Base-by-base conservation (phyloP, 202 grass and related monocot genomes). In the Schoenoplectus tabernaemontani region DNA sequence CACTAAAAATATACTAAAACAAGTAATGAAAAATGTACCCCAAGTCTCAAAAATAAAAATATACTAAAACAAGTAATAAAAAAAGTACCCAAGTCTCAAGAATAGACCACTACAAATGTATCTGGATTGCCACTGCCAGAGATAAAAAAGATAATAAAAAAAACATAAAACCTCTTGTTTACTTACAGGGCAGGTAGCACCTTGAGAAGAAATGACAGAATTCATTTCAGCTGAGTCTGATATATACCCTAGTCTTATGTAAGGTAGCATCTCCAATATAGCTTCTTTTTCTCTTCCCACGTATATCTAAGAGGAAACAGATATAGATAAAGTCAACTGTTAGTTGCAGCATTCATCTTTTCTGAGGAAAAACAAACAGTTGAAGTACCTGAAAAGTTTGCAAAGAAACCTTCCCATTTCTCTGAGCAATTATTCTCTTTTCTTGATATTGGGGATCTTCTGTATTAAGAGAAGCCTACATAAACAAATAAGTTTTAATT, bases 361-460 rank as follows among this genome's bases (percentile, higher is more conserved):
- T 26, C 17, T 22, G 67, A 81, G 8, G 60, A 20, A 46, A n/a
- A 70, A 81, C 59, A 28, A 32, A 76, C 10, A 66, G 70, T 41
- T 65, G 41, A 79, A 60, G 62, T 78, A 98, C 96, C 65, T 80
- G 88, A 87, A 98, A 98, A 86, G 83, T 87, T 98, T 98, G 95
- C 77, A 98, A 87, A 85, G 95, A 86, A 33, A 89, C 84, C 61
- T 92, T 98, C 44, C 95, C 95, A 77, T 98, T 98, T 86, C 88
- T 90, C 82, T 98, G 95, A 91, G 89, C 95, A 77, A 98, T 90
- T 88, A 98, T 95, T 85, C 95, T 91, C 81, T 98, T 98, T 79
- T 95, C 90, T 90, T 98, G 96, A 81, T 87, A 98, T 88, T 95
- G 96, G 86, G 90, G 96, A 90, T 98, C 96, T 85, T 98, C 90